A percentile compares a stretch with the other conserved stretches of the same genome.
Conservation (phyloP, 345 rosid genomes). For the Hirschfeldia incana region DNA sequence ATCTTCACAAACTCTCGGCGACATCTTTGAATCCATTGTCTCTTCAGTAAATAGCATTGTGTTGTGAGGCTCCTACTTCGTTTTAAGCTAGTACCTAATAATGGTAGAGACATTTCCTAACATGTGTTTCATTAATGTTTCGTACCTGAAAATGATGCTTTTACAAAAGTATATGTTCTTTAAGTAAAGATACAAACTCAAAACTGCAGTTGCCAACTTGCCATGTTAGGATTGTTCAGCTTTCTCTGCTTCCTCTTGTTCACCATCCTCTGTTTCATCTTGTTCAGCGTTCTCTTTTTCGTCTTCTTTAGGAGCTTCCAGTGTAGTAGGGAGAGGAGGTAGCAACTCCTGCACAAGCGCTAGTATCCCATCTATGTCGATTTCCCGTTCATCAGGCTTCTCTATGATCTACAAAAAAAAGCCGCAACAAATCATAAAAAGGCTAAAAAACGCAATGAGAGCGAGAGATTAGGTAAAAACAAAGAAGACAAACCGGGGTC, state of each 20-base stretch:
- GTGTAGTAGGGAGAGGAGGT: conserved; percentile 32
- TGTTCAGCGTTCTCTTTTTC: neutral
- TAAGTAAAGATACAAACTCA: neutral
- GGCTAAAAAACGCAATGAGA: neutral
- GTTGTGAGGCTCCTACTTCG: too few species aligned
- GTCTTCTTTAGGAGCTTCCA: neutral
- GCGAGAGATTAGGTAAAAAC: neutral
- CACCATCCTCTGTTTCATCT: neutral
- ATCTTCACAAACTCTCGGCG: too few species aligned
- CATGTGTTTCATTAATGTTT: too few species aligned
- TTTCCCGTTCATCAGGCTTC: conserved; percentile 7
- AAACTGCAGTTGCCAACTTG: neutral
- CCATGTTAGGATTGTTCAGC: conserved; percentile 5
- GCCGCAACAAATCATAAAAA: neutral
- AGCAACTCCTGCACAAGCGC: conserved; percentile 36
- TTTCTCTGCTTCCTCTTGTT: conserved; percentile 27
- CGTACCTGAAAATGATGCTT: neutral
- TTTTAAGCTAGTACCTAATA: too few species aligned
- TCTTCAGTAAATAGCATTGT: too few species aligned
- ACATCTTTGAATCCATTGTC: too few species aligned
- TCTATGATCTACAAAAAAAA: conserved; percentile 37
- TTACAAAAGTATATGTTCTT: neutral
- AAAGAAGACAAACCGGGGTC: conserved; percentile 47
- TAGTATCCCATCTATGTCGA: conserved; percentile 21
- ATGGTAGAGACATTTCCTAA: too few species aligned